Evolutionary conservation across 2,329 filamentous ascomycete genomes (phyloP).

Genomic region (Alternaria gaisen): DNA sequence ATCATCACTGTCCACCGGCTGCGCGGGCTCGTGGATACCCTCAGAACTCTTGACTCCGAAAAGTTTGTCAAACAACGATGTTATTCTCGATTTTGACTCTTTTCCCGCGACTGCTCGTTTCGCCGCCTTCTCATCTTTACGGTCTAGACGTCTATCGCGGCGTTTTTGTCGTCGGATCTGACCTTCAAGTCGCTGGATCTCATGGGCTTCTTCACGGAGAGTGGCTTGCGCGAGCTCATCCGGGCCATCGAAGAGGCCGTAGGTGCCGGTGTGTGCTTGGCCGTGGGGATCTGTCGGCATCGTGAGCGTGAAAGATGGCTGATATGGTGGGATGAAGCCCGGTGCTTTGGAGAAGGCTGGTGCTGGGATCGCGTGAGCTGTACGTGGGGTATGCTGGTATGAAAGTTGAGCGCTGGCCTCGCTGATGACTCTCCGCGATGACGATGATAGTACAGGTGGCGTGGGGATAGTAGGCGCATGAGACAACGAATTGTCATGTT

Average conservation of each 20-base stretch:
- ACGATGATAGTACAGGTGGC: background rate
- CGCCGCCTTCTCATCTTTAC: constrained; percentile 5
- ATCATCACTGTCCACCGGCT: background rate
- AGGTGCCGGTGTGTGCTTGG: constrained; percentile 22
- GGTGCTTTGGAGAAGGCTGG: background rate
- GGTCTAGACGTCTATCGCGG: background rate
- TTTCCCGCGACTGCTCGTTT: constrained; percentile 3
- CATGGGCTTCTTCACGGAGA: constrained; percentile 4
- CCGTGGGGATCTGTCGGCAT: constrained; percentile 14
- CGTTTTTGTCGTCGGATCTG: constrained; percentile 10
- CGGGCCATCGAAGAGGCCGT: constrained; percentile 30
- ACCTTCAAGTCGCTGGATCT: background rate
- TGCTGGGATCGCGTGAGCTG: background rate
- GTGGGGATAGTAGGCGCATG: background rate
- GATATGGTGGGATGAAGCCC: background rate
- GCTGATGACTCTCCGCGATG: background rate
- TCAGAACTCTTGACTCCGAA: background rate
- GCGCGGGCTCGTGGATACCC: background rate
- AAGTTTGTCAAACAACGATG: background rate
- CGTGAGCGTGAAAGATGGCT: background rate
- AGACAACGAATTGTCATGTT: background rate
- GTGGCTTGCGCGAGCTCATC: constrained; percentile 15
- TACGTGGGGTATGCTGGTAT: background rate
- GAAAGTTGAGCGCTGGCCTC: background rate
- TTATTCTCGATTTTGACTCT: background rate